Percentiles rank a stretch among this genome's conserved stretches.
Evolutionary conservation across 2,329 filamentous ascomycete species (phyloP).

Genomic region (Fusarium beomiforme): DNA sequence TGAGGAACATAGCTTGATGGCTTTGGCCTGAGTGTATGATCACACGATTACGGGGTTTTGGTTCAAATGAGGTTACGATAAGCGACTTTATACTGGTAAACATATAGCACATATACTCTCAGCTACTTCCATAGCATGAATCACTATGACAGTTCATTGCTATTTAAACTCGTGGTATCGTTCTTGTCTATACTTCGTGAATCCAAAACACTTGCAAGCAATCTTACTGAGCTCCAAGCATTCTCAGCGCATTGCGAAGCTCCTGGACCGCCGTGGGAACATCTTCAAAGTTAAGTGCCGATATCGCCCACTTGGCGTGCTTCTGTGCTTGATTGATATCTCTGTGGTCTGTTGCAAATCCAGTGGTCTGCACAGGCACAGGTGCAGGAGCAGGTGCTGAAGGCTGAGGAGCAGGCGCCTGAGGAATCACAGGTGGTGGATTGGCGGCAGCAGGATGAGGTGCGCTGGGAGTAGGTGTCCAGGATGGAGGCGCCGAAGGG

Average conservation of each 20-base stretch:
- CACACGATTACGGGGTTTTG: neutral
- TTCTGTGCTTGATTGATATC: conserved; percentile 89
- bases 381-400: conserved; percentile 17
- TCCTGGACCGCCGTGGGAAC: conserved; percentile 90
- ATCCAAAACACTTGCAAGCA: neutral
- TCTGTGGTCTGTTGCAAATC: conserved; percentile 42
- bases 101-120: conserved; percentile 22
- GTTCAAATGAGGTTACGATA: conserved; percentile 32
- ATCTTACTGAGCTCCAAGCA: conserved; percentile 67
- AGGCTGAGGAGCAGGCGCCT: conserved; percentile 22
- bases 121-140: conserved; percentile 17
- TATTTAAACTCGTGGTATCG: conserved; percentile 29
- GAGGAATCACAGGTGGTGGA: conserved; percentile 36
- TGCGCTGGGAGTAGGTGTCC: conserved; percentile 36
- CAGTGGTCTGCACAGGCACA: conserved; percentile 10
- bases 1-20: conserved; percentile 9
- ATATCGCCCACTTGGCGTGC: conserved; percentile 96
- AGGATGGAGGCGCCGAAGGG: conserved; percentile 35
- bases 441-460: conserved; percentile 31
- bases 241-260: conserved; percentile 76
- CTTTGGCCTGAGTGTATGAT: conserved; percentile 19
- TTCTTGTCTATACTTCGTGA: conserved; percentile 18
- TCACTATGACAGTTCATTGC: conserved; percentile 2
- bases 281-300: conserved; percentile 96
- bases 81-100: conserved; percentile 12